Base-by-base conservation (phyloP, 2,329 filamentous ascomycete species). In the Cryphonectria naterciae region DNA sequence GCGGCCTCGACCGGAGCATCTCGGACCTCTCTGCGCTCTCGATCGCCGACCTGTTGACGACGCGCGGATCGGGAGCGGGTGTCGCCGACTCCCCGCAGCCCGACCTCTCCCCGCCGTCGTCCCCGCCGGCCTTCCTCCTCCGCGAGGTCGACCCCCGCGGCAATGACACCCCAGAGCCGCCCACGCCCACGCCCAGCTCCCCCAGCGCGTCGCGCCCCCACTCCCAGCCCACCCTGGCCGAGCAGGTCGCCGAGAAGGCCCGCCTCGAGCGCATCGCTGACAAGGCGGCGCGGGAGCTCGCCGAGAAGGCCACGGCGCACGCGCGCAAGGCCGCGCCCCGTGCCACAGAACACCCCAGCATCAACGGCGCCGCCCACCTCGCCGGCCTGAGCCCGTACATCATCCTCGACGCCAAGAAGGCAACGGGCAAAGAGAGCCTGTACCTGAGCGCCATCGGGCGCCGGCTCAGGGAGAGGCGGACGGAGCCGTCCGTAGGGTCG, bases 361-460 rank as follows among this genome's bases (percentile, higher is more conserved):
- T 84, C 70, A 91, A 91, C 78, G 79, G 82, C 60, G 85, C 89
- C 19, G 79, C 83, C 22, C 88, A 91, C 77, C 84, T 91, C n/a
- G 82, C 84, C 11, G 83, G 84, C 60, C 81, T 90, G 37, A 80
- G 83, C 10, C 90, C 92, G 2, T 88, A 92, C 76, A 84, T 95
- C 69, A 92, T 97, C 71, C 84, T 93, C 32, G 91, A 93, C 72
- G 93, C 95, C 1, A 92, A 93, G 74, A 91, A 92, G 74, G 92
- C 94, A 1, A 93, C 91, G 1, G 91, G 92, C 19, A 85, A 91
- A 62, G 94, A 97, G 80, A 92, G 91, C 1, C 86, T 92, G 25
- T 97, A 91, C 76, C 82, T 91, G 17, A 85, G 85, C n/a, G 87
- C 88, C 54, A 89, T 91, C 69, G 86, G 83, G 8, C 82, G 81